These are phyloP conservation scores for Articulospora tetracladia DNA, from an alignment of 495 filamentous ascomycete genomes.

Conservation along the genomic window DNA sequence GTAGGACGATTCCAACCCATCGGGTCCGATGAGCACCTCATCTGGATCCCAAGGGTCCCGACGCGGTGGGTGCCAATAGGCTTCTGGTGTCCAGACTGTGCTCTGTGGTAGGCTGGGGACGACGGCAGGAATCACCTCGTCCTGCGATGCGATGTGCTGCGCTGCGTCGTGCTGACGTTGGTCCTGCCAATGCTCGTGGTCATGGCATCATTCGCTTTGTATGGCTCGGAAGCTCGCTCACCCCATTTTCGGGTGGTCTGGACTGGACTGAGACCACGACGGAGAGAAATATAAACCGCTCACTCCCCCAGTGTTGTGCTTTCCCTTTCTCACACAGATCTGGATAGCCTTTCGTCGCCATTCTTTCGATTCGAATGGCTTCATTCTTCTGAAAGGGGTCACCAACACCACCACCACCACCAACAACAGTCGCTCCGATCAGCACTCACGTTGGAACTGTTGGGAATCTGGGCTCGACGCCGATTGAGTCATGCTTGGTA, in stretches of 20 bases:
- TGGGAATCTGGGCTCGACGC: neutral
- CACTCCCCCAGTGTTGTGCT: neutral
- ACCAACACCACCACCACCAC: too few species aligned
- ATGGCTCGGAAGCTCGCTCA: neutral
- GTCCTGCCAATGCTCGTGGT: neutral
- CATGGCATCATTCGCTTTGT: neutral
- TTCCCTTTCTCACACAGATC: too few species aligned
- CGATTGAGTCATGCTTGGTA: conserved; percentile 1
- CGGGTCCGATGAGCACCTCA: neutral
- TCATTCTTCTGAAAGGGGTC: neutral
- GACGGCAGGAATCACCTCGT: neutral
- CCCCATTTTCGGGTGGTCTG: neutral
- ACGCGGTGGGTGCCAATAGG: too few species aligned
- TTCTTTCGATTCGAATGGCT: neutral
- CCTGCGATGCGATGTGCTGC: neutral
- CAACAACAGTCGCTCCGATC: neutral
- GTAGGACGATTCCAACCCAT: neutral
- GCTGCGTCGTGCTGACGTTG: neutral
- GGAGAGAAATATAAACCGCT: neutral
- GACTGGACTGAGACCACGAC: neutral
- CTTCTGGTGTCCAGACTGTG: neutral
- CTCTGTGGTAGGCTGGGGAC: neutral
- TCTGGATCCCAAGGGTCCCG: neutral
- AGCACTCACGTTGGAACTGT: neutral
- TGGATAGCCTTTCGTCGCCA: neutral